A percentile compares a stretch with the other conserved stretches of the same genome.
phyloP scores from a whole-genome alignment of 768 basidiomycete species.

The Daedaleopsis sinensis region DNA sequence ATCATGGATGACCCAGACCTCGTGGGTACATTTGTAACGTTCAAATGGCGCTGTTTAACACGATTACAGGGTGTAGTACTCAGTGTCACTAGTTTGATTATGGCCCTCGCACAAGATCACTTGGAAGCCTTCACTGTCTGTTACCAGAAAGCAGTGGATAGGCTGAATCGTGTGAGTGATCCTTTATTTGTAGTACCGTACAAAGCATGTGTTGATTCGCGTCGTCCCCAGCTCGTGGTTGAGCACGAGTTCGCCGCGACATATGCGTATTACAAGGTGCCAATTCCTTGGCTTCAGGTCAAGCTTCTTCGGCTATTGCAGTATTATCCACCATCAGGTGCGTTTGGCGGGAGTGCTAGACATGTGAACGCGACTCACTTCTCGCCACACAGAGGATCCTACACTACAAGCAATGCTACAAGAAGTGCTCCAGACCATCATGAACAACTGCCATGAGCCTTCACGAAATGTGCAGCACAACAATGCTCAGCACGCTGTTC shows the following conservation, averaged over 20 bases:
- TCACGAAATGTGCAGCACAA: conserved; percentile 97
- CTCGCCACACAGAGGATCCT: conserved; percentile 70
- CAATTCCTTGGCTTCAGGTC: conserved; percentile 97
- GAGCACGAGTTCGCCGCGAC: conserved; percentile 87
- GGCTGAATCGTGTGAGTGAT: conserved; percentile 71
- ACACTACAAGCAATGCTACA: conserved; percentile 77
- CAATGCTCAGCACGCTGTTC: conserved; percentile 97
- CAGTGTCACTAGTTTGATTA: conserved; percentile 90
- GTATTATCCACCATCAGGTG: conserved; percentile 95
- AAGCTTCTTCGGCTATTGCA: conserved; percentile 91
- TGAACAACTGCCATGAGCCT: conserved; percentile 89
- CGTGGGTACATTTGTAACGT: conserved; percentile 40
- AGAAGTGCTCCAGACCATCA: conserved; percentile 84
- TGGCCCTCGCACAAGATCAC: conserved; percentile 93
- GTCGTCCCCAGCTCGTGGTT: conserved; percentile 74
- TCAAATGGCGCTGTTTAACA: not conserved
- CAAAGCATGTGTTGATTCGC: not conserved
- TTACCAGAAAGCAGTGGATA: conserved; percentile 93
- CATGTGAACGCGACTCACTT: not conserved
- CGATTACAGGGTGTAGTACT: conserved; percentile 82
- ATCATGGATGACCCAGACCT: conserved; percentile 95
- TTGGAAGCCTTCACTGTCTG: conserved; percentile 89
- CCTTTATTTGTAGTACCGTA: not conserved
- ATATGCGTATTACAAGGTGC: conserved; percentile 97
- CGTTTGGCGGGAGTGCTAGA: conserved; percentile 24